Evolutionary conservation across 176 grass and related monocot genomes (phyloP).

Genomic region (Avena eriantha): DNA sequence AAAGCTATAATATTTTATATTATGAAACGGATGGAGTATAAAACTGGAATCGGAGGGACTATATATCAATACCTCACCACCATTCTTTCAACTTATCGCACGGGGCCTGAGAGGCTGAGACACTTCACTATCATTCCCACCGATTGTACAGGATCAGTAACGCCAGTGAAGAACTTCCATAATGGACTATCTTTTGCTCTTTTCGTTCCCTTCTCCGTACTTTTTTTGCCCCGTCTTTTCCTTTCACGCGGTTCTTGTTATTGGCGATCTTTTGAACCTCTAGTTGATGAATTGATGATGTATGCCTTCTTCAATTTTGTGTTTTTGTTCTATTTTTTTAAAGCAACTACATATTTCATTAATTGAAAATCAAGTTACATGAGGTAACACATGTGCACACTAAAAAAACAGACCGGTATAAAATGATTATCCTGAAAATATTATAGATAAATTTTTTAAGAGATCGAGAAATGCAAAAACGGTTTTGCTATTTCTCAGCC

Average conservation of each 20-base stretch:
- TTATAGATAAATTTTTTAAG: too few relatives aligned
- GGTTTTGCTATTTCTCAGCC: too few relatives aligned
- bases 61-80: background rate
- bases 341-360: too few relatives aligned
- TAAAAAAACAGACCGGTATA: too few relatives aligned
- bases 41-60: too few relatives aligned
- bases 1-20: too few relatives aligned
- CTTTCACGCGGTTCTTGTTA: background rate
- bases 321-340: background rate
- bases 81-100: conserved; percentile 23
- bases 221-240: background rate
- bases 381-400: too few relatives aligned
- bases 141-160: background rate
- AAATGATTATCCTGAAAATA: too few relatives aligned
- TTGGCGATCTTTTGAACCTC: background rate
- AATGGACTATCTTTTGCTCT: background rate
- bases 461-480: too few relatives aligned
- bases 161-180: background rate
- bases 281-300: background rate
- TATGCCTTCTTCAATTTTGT: background rate
- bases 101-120: background rate
- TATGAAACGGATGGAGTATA: too few relatives aligned
- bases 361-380: too few relatives aligned
- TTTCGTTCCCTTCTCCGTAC: background rate
- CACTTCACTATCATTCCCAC: conserved; percentile 25